Base-by-base conservation (phyloP, 345 rosid species). In the Stellera chamaejasme region DNA sequence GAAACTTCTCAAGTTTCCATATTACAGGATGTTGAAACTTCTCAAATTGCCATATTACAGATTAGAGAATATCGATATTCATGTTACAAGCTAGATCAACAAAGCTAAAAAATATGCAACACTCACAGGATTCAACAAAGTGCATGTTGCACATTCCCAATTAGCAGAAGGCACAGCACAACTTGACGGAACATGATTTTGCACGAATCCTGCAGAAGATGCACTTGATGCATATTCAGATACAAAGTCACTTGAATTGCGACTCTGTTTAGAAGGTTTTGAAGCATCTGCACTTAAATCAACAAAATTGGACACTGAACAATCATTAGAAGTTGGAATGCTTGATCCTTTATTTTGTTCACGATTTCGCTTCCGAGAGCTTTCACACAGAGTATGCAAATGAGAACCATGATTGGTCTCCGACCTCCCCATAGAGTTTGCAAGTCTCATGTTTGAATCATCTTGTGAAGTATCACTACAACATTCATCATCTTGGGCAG, bases 101-200 rank as follows among this genome's bases (percentile, higher is more conserved):
- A 19, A 19, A 19, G 23, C 23, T 19, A 19, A 19, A 19, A 19
- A 19, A 2, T 32, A 32, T 32, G 39, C 15, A 27, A 48, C 54
- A 71, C 96, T 77, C 81, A 87, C 99, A 1, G 83, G 82, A 75
- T 89, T 89, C 74, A 89, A 54, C 58, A 89, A 69, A 56, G 90
- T 84, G 76, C 97, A 89, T 5, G 68, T 76, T 52, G 54, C 71
- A 79, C 99, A 93, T 60, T 73, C 74, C 97, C 96, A 93, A 83
- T 54, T 60, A 7, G 69, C 70, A 56, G 65, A 32, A 58, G 77
- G 82, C 43, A 55, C 70, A 50, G 58, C 51, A 59, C 10, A n/a
- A 60, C 58, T 58, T 56, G 23, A 43, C 61, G 71, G 56, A 54
- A 57, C 66, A 61, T 45, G 53, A 54, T 58, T 36, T 74, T 23